Conservation (phyloP, 2,329 filamentous ascomycete species). For the Dothideomycetes sp. region DNA sequence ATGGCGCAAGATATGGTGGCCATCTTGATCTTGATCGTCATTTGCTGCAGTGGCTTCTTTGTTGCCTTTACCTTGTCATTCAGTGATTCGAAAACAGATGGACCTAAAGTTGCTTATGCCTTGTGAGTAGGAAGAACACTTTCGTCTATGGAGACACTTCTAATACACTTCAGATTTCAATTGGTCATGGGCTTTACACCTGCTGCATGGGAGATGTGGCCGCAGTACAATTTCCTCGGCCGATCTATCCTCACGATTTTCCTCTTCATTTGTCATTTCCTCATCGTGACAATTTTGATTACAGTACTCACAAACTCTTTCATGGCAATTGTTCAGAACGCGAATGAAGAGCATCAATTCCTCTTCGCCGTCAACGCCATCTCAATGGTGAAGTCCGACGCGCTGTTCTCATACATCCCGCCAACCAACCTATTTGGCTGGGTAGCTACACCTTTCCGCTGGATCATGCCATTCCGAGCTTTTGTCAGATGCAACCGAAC, state of each 20-base stretch:
- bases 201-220: slow-evolving; percentile 85
- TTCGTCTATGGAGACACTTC: too few relatives aligned
- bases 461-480: slow-evolving; percentile 63
- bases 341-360: slow-evolving; percentile 84
- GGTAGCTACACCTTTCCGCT: slow-evolving; percentile 74
- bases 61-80: slow-evolving; percentile 85
- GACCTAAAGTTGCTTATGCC: slow-evolving; percentile 69
- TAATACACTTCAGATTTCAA: slow-evolving; percentile 49
- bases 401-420: slow-evolving; percentile 85
- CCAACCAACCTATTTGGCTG: slow-evolving; percentile 87
- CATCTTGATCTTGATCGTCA: slow-evolving; percentile 71
- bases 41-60: slow-evolving; percentile 88
- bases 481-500: slow-evolving; percentile 83
- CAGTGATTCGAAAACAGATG: slow-evolving; percentile 55
- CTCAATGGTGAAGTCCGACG: slow-evolving; percentile 97
- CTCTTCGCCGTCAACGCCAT: slow-evolving; percentile 95
- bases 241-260: slow-evolving; percentile 68
- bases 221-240: slow-evolving; percentile 68
- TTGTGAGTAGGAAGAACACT: slow-evolving; percentile 30
- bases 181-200: slow-evolving; percentile 94
- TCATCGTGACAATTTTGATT: slow-evolving; percentile 87
- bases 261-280: slow-evolving; percentile 88
- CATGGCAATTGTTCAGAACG: slow-evolving; percentile 88
- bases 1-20: slow-evolving; percentile 87
- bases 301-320: slow-evolving; percentile 96